These are phyloP conservation scores for Spirogloea muscicola DNA, from an alignment of 139 green algal species.

Conservation along the genomic window DNA sequence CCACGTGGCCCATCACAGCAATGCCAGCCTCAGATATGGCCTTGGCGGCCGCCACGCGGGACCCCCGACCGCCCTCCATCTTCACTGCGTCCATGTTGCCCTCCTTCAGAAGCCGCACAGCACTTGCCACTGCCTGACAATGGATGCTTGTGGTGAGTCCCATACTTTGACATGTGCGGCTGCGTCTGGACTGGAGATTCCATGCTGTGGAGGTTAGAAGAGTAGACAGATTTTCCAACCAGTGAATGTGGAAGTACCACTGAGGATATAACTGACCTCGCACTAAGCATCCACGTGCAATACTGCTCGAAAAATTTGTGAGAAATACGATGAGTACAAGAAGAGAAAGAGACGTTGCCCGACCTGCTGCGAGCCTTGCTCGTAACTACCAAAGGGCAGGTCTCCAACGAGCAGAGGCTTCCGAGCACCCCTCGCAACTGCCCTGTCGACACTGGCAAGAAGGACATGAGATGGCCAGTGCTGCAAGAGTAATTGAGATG, in stretches of 20 bases:
- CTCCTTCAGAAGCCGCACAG: constrained; percentile 92
- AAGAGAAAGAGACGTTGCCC: background rate
- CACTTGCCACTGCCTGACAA: constrained; percentile 67
- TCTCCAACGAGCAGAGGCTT: constrained; percentile 77
- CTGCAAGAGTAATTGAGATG: background rate
- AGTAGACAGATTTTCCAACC: too few relatives aligned
- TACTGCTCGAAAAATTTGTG: too few relatives aligned
- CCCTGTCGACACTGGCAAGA: constrained; percentile 18
- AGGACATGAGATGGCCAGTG: background rate
- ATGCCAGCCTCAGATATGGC: constrained; percentile 86
- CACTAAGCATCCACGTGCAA: too few relatives aligned
- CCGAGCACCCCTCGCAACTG: constrained; percentile 73
- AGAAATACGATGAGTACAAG: too few relatives aligned
- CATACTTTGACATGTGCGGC: too few relatives aligned
- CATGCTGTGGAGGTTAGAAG: too few relatives aligned
- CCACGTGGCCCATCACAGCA: constrained; percentile 97
- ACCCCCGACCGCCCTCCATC: constrained; percentile 77
- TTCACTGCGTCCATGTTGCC: constrained; percentile 95
- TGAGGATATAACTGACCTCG: too few relatives aligned
- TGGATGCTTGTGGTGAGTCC: too few relatives aligned
- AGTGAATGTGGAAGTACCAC: too few relatives aligned
- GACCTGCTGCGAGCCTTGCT: constrained; percentile 55
- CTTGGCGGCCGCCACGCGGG: constrained; percentile 63
- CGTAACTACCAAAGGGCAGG: constrained; percentile 89
- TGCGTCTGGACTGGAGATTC: too few relatives aligned